Evolutionary conservation across 2,329 filamentous ascomycete species (phyloP), one percentile per base, ranked within the genome.

Genomic region (Amylocarpus encephaloides): DNA sequence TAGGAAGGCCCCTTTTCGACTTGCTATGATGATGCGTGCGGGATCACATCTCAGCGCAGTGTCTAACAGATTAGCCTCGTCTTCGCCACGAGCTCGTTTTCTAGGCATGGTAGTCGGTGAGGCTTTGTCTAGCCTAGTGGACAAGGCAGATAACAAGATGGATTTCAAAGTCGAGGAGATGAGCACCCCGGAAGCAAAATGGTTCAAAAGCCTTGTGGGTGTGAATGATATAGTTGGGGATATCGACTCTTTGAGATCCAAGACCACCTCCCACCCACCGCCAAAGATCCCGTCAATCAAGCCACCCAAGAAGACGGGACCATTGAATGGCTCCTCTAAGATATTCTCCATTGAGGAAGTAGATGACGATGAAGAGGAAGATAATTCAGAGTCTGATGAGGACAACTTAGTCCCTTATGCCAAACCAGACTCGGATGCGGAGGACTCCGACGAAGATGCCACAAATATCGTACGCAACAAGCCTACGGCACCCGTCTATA

Each of bases 361-460:
- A 9, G 73, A 76, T 19, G 76, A 78, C 1, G 77, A 79, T 0
- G 76, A 79, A 1, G 70, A 74, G 6, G 72, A 75, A 30, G 70
- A 74, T 6, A 72, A 75, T 30, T 72, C 76, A 18, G 54, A 52
- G 30, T 68, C 72, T 15, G 59, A 59, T n/a, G 55, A 66, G 34
- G 60, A 64, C 45, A 71, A 72, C 11, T 72, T 97, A 1, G 73
- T 81, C 2, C 79, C 88, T 1, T 95, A 96, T 59, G 79, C 80
- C 12, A 96, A 95, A 66, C 88, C 88, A 0, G 88, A 89, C 62
- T 90, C 87, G 1, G 93, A 98, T 59, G 78, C 82, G 0, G 88
- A 94, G 64, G 93, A 98, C 64, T 92, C 89, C 0, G 90, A 96
- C 50, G 91, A 96, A 34, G 94, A 98, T 60, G 85, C 93, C 5